Evolutionary conservation across 129 eudicot genomes (phyloP), one percentile per base, ranked within the genome.

Genomic region (Centaurea solstitialis): DNA sequence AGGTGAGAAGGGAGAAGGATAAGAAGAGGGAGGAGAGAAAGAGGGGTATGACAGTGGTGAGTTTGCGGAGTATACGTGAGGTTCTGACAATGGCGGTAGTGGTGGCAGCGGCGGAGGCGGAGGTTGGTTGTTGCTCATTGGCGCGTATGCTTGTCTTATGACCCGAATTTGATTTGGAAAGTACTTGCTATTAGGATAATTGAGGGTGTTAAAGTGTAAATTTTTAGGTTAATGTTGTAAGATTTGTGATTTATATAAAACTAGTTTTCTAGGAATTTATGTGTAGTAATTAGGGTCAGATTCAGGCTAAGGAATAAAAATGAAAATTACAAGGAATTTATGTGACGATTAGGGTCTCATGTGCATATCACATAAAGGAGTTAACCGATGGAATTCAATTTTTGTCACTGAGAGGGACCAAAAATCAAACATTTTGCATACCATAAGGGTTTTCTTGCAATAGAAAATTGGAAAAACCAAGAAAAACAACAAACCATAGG

Each of bases 131-230:
- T 20, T 87, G 90, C 70, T 84, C 87, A 13, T 80, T 88, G 6
- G 92, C 85, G 6, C 79, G 83, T 38, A 85, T 90, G 85, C 94
- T 92, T 26, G 8, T 90, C 94, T 22, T 87, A 75, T 65, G 93
- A 89, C 53, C 90, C 90, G 0, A 90, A 89, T 79, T 82, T 89
- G 76, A 89, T 89, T 7, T 89, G 93, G 93, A 84, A 87, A 70
- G 90, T 89, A 26, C 86, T 89, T 43, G 87, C 93, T 72, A 87
- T 59, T 89, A 82, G 79, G 59, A 24, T 23, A 3, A 59, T 59
- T 59, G 0, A 4, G 66, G 66, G 6, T 59, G 9, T 59, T 4
- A 59, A 59, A 61, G 18, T 23, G 18, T 6, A 61, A 61, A 0
- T 53, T 53, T 18, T 53, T 26, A 26, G 64, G 64, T 53, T 53